phyloP scores from a whole-genome alignment of 75 land plant species.

The Picea glauca region DNA sequence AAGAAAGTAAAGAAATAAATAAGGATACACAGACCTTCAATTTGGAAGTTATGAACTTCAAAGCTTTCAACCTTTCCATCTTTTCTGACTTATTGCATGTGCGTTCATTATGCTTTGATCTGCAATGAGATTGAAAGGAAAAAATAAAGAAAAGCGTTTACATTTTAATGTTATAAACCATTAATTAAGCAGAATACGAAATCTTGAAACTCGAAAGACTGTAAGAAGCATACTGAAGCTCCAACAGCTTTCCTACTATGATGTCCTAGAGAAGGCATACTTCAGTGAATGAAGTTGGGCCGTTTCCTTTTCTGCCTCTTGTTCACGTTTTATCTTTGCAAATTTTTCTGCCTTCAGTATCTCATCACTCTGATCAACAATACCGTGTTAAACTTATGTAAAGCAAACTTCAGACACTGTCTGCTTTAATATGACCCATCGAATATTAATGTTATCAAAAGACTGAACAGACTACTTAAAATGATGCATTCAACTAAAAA shows the following conservation, averaged over 20 bases:
- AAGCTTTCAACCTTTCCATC: conserved; percentile 27
- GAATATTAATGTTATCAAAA: no score
- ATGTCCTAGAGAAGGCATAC: conserved; percentile 14
- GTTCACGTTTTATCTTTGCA: conserved; percentile 42
- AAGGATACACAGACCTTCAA: conserved; percentile 26
- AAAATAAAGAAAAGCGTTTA: not conserved
- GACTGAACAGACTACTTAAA: no score
- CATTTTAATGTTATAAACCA: not conserved
- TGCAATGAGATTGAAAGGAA: conserved; percentile 18
- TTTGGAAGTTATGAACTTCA: conserved; percentile 28
- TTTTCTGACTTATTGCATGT: conserved; percentile 22
- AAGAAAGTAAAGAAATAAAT: no score
- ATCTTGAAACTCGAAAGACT: not conserved
- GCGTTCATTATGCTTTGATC: conserved; percentile 11
- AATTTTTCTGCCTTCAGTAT: conserved; percentile 41
- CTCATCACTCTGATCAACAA: conserved; percentile 25
- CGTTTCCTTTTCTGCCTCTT: conserved; percentile 53
- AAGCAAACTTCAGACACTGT: no score
- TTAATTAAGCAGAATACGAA: not conserved
- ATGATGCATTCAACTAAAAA: no score
- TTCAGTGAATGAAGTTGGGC: conserved; percentile 53
- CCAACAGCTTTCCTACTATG: not conserved
- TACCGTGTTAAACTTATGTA: no score
- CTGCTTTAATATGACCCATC: no score
- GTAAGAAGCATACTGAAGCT: not conserved